Evolutionary conservation across 2,329 filamentous ascomycete genomes (phyloP).

Genomic region (Sphaerulina vaccinii): DNA sequence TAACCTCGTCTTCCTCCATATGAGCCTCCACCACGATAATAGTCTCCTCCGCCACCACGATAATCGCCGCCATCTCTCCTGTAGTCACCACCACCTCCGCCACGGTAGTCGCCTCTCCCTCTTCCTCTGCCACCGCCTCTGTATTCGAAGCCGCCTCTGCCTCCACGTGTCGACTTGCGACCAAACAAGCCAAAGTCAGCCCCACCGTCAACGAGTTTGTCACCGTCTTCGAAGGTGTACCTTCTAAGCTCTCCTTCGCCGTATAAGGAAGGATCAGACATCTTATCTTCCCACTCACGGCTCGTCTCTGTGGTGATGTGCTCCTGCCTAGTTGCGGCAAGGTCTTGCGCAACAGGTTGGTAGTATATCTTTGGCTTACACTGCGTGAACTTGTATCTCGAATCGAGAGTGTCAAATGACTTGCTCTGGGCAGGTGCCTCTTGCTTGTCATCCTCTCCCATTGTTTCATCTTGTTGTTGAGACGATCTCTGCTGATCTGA

Average conservation of each 20-base stretch:
- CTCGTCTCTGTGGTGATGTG: slow-evolving; percentile 51
- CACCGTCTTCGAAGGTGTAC: slow-evolving; percentile 47
- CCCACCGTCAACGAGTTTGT: slow-evolving; percentile 44
- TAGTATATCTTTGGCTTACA: slow-evolving; percentile 66
- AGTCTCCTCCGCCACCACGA: too few species aligned
- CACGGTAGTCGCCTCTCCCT: slow-evolving; percentile 21
- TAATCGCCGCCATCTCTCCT: slow-evolving; percentile 13
- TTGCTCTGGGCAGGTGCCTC: slow-evolving; percentile 18
- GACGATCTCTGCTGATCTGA: slow-evolving; percentile 17
- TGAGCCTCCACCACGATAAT: slow-evolving; percentile 9
- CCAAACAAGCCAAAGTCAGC: slow-evolving; percentile 38
- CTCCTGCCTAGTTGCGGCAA: slow-evolving; percentile 65
- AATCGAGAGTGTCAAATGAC: slow-evolving; percentile 48
- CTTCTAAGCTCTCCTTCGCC: slow-evolving; percentile 40
- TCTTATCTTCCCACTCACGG: slow-evolving; percentile 41
- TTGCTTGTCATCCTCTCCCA: too few species aligned
- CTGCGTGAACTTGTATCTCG: slow-evolving; percentile 59
- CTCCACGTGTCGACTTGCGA: slow-evolving; percentile 20
- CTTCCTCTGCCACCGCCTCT: slow-evolving; percentile 21
- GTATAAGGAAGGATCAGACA: slow-evolving; percentile 32
- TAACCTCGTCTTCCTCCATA: slow-evolving; percentile 3
- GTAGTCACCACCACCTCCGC: slow-evolving; percentile 26
- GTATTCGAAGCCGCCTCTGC: slow-evolving; percentile 22
- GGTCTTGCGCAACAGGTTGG: slow-evolving; percentile 62
- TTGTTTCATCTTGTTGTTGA: slow-evolving; percentile 17